Base-by-base conservation (phyloP, 2,329 filamentous ascomycete genomes). In the Myriosclerotinia curreyana region DNA sequence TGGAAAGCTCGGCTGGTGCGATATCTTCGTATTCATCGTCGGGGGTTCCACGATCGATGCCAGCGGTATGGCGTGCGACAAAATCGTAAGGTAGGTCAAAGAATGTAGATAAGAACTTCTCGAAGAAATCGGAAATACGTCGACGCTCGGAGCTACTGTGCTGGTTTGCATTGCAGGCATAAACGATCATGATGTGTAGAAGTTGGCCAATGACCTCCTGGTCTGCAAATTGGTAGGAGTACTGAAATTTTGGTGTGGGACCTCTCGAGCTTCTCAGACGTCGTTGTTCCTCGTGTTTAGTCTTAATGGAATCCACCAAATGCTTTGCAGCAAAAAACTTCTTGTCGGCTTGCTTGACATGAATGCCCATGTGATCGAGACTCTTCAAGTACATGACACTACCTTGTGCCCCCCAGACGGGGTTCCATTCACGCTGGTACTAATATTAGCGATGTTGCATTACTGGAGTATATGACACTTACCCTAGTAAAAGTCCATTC, bases 381-480 rank as follows among this genome's bases (percentile, higher is more conserved):
- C 92, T 96, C 79, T 92, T 96, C 78, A 96, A 91, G 77, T 97
- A 96, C 80, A 96, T 94, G 72, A 90, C 88, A 74, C 96, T 90
- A 31, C 94, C 98, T 78, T 98, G 95, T 58, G 92, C 88, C 68
- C 95, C 92, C 95, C 95, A 99, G 9, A 99, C 92, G 77, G 97
- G 97, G 76, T 98, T 93, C 95, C 95, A 99, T 75, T 99, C 96
- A 40, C 95, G 91, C 81, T 91, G 61, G 14, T 36, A 55, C 20
- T 22, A 15, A 34, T 15, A 42, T 67, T 46, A 67, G 66, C 25
- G 34, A 25, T 46, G 15, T 2, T 36, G n/a, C 9, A 40, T 44
- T 50, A 28, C 22, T n/a, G 40, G 22, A 5, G 14, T 42, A 5
- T 34, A 56, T 4, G 14, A 34, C 31, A 69, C 75, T 70, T 76